Percentiles rank a stretch among this genome's conserved stretches.
phyloP scores from a whole-genome alignment of 192 early-diverging fungal species.

The Tieghemiomyces parasiticus region DNA sequence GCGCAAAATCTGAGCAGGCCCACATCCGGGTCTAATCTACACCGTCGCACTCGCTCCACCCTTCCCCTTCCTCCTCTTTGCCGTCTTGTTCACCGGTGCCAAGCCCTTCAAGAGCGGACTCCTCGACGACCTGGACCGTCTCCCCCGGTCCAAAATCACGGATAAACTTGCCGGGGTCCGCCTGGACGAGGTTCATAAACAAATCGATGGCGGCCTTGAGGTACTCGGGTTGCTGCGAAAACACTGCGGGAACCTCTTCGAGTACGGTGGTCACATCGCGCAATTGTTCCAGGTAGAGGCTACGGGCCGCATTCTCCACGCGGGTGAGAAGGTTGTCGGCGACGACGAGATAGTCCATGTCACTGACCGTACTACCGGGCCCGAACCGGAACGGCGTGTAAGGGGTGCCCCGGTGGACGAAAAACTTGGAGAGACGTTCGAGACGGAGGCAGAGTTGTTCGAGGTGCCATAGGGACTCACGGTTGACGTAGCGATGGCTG shows the following conservation, averaged over 20 bases:
- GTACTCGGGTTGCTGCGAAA: slow-evolving; percentile 4
- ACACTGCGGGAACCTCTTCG: neutral
- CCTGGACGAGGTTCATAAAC: slow-evolving; percentile 8
- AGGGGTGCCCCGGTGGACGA: slow-evolving; percentile 7
- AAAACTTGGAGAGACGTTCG: slow-evolving; percentile 17
- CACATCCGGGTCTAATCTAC: neutral
- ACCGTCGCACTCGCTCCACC: neutral
- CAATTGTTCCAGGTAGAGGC: neutral
- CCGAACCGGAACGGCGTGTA: slow-evolving; percentile 12
- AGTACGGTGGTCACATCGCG: neutral
- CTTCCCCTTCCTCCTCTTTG: neutral
- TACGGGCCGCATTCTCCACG: slow-evolving; percentile 21
- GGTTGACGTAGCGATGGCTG: too few relatives aligned
- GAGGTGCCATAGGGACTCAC: slow-evolving; percentile 6
- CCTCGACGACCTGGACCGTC: neutral
- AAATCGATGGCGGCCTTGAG: neutral
- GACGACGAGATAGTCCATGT: slow-evolving; percentile 27
- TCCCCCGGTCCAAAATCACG: neutral
- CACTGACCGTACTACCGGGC: slow-evolving; percentile 29
- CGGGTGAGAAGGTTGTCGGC: slow-evolving; percentile 38
- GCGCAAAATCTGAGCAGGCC: neutral
- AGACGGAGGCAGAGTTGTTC: slow-evolving; percentile 11
- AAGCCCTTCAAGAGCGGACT: neutral
- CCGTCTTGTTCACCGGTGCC: neutral
- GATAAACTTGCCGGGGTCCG: neutral